Conservation (phyloP, 1,284 basidiomycete genomes). For the Apiotrichum montevideense region DNA sequence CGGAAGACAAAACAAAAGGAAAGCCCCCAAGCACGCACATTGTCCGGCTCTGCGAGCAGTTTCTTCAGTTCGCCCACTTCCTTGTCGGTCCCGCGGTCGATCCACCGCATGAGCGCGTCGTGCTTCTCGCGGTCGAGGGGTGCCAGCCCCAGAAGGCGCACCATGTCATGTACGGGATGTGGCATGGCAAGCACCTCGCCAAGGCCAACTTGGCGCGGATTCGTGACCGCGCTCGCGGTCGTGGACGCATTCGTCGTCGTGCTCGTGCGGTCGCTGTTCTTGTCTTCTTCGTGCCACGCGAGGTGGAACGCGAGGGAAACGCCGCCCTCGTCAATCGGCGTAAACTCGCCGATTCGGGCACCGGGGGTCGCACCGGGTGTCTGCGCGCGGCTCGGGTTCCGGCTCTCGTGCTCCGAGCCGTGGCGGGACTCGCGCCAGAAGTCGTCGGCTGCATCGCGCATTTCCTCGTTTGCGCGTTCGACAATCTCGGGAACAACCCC, state of each 20-base stretch:
- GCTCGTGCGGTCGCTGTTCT: not conserved
- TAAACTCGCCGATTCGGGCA: not conserved
- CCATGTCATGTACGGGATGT: conserved; percentile 15
- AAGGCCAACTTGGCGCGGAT: not conserved
- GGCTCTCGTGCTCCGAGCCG: not conserved
- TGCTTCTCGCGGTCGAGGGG: conserved; percentile 36
- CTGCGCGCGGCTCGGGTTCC: no score
- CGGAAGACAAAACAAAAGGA: no score
- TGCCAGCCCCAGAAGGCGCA: conserved; percentile 18
- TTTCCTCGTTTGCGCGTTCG: not conserved
- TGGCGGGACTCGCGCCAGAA: not conserved
- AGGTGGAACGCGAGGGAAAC: not conserved
- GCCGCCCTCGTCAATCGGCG: not conserved
- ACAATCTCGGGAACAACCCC: conserved; percentile 1
- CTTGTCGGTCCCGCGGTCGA: conserved; percentile 14
- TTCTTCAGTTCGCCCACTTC: conserved; percentile 7
- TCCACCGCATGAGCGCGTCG: conserved; percentile 30
- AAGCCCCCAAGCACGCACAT: not conserved
- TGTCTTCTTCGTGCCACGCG: no score
- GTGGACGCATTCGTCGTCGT: not conserved
- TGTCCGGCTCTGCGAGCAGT: conserved; percentile 2
- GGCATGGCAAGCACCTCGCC: not conserved
- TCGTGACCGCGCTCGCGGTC: not conserved
- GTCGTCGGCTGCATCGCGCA: not conserved
- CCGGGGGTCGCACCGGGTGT: not conserved